Percentiles rank a stretch among this genome's conserved stretches.
Evolutionary conservation across 495 filamentous ascomycete species (phyloP).

Genomic region (Podospora tetraspora): DNA sequence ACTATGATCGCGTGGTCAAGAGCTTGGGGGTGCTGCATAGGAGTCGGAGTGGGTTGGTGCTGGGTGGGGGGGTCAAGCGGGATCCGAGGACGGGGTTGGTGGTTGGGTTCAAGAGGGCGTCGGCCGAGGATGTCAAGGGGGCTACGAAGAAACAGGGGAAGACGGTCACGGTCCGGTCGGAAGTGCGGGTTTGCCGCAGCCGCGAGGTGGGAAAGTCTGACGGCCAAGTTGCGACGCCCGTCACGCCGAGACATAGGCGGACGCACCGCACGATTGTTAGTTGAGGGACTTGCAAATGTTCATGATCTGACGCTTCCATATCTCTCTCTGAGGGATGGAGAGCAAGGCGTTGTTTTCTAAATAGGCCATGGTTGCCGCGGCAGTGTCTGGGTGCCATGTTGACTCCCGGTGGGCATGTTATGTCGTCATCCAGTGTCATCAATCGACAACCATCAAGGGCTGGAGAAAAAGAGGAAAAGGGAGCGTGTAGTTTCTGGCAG

Average conservation of each 20-base stretch:
- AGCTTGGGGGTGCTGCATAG: conserved; percentile 25
- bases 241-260: background rate
- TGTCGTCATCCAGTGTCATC: background rate
- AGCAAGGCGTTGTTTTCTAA: background rate
- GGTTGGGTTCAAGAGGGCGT: conserved; percentile 30
- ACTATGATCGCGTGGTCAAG: conserved; percentile 29
- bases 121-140: conserved; percentile 1
- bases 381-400: background rate
- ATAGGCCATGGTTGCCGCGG: background rate
- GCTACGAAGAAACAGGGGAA: background rate
- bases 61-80: conserved; percentile 32
- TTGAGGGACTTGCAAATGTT: background rate
- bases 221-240: background rate
- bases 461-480: background rate
- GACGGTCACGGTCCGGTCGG: background rate
- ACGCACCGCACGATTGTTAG: background rate
- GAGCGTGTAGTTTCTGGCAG: background rate
- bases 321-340: background rate
- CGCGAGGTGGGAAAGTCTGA: background rate
- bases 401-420: background rate
- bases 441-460: background rate
- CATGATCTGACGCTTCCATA: background rate
- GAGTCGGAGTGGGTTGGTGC: conserved; percentile 29
- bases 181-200: background rate
- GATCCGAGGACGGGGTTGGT: conserved; percentile 32